Conservation (phyloP, 2,329 filamentous ascomycete genomes). For the Paracoccidioides lutzii region DNA sequence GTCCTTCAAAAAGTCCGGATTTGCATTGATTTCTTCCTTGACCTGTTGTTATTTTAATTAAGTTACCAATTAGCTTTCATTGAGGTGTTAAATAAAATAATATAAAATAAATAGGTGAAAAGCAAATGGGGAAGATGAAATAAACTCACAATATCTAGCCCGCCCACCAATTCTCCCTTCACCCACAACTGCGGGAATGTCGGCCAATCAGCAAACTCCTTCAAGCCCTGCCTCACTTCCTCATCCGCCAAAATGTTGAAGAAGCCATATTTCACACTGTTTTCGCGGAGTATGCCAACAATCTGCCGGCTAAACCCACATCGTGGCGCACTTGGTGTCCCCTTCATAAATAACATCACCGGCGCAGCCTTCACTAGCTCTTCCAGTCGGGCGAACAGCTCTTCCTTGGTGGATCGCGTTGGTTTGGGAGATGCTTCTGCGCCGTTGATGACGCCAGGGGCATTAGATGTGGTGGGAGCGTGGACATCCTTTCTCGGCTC, state of each 20-base stretch:
- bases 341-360: conserved; percentile 99
- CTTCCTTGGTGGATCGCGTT: conserved; percentile 59
- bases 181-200: conserved; percentile 95
- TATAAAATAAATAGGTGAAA: conserved; percentile 12
- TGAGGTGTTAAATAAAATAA: conserved; percentile 1
- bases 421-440: conserved; percentile 17
- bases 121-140: neutral
- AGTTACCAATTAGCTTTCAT: neutral
- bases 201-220: conserved; percentile 97
- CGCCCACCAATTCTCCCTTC: conserved; percentile 78
- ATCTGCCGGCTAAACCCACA: conserved; percentile 89
- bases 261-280: conserved; percentile 90
- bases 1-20: conserved; percentile 68
- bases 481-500: conserved; percentile 23
- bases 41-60: conserved; percentile 43
- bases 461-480: conserved; percentile 15
- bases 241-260: conserved; percentile 98
- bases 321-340: conserved; percentile 74
- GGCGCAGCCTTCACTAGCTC: conserved; percentile 89
- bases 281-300: conserved; percentile 73
- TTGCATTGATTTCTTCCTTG: conserved; percentile 79
- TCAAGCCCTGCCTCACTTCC: conserved; percentile 88
- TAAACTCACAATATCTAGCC: conserved; percentile 78
- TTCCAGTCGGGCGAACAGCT: conserved; percentile 64
- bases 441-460: conserved; percentile 21